Evolutionary conservation across 306 rosid species (phyloP).

Genomic region (Citrullus mucosospermus): DNA sequence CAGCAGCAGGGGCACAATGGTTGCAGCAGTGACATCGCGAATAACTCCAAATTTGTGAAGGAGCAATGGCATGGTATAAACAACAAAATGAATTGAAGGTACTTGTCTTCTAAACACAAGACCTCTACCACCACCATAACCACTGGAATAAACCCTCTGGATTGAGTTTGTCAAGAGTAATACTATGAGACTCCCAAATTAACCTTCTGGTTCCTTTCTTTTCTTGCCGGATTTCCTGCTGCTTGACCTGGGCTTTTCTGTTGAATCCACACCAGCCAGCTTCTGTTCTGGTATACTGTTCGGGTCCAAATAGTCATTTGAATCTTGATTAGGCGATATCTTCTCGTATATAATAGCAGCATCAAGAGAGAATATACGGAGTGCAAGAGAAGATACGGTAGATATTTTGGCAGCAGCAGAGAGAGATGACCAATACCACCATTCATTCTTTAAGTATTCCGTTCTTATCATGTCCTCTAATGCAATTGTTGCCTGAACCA

Average conservation of each 20-base stretch:
- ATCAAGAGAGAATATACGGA: slow-evolving; percentile 87
- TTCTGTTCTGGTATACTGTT: slow-evolving; percentile 31
- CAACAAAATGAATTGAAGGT: slow-evolving; percentile 1
- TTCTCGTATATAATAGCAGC: slow-evolving; percentile 79
- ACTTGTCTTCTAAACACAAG: slow-evolving; percentile 14
- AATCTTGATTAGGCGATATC: slow-evolving; percentile 31
- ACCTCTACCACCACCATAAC: slow-evolving; percentile 11
- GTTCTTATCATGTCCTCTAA: slow-evolving; percentile 93
- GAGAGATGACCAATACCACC: slow-evolving; percentile 99
- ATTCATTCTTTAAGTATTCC: slow-evolving; percentile 74
- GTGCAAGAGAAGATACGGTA: slow-evolving; percentile 73
- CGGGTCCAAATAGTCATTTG: slow-evolving; percentile 44
- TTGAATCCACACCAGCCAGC: slow-evolving; percentile 32
- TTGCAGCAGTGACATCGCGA: slow-evolving; percentile 7
- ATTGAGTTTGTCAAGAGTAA: slow-evolving; percentile 9
- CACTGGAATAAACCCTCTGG: slow-evolving; percentile 20
- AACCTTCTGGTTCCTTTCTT: slow-evolving; percentile 77
- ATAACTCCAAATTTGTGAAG: not conserved
- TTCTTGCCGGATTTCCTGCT: slow-evolving; percentile 77
- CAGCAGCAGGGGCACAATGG: slow-evolving; percentile 30
- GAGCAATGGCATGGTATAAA: not conserved
- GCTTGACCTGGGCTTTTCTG: slow-evolving; percentile 52
- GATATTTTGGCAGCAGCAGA: slow-evolving; percentile 89
- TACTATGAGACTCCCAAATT: slow-evolving; percentile 16
- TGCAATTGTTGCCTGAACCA: slow-evolving; percentile 77